Evolutionary conservation across 2,329 filamentous ascomycete genomes (phyloP).

Genomic region (Myotisia sp.): DNA sequence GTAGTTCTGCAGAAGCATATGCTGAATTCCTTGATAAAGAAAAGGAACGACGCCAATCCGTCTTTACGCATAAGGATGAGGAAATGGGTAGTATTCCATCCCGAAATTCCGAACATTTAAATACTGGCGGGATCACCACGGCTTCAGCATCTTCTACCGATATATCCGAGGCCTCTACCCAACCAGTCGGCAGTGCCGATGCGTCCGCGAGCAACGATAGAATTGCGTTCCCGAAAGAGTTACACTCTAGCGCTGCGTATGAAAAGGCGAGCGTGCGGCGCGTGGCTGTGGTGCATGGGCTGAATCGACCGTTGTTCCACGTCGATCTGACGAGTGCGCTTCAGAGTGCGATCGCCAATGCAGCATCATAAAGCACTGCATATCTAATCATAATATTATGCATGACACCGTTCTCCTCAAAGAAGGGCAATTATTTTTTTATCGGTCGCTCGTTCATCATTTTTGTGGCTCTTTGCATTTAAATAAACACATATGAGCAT

Average conservation of each 20-base stretch:
- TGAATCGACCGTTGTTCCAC: constrained; percentile 86
- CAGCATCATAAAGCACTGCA: constrained; percentile 25
- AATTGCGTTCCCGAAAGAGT: constrained; percentile 12
- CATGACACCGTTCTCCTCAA: too few relatives aligned
- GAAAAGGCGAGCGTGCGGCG: constrained; percentile 16
- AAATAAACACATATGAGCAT: too few relatives aligned
- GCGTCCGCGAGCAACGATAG: background rate
- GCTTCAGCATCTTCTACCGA: background rate
- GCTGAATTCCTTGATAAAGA: constrained; percentile 53
- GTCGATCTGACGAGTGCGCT: constrained; percentile 79
- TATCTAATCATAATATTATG: too few relatives aligned
- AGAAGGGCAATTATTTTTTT: too few relatives aligned
- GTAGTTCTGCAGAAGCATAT: constrained; percentile 51
- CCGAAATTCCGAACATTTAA: too few relatives aligned
- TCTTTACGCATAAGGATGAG: constrained; percentile 16
- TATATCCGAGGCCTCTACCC: background rate
- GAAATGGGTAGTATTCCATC: background rate
- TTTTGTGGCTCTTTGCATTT: too few relatives aligned
- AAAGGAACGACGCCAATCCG: constrained; percentile 28
- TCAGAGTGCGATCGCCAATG: constrained; percentile 72
- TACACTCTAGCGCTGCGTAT: constrained; percentile 1
- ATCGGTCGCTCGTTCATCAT: too few relatives aligned
- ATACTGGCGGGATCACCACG: background rate
- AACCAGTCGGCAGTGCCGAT: background rate
- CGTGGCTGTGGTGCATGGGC: constrained; percentile 61